Conservation (phyloP, 129 eudicot species). For the Logfia minima region DNA sequence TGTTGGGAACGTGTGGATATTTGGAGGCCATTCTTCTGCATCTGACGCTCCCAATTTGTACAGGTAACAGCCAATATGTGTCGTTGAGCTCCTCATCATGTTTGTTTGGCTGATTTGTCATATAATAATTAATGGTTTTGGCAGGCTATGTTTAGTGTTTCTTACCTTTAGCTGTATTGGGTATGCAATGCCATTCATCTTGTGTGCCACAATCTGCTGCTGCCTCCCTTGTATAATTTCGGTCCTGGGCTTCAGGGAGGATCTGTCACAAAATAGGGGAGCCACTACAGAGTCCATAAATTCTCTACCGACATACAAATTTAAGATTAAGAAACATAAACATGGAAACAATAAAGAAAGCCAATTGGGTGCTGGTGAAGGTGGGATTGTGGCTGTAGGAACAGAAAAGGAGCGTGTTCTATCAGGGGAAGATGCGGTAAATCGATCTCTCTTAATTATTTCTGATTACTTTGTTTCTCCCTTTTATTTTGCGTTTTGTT, state of each 20-base stretch:
- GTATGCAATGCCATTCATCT: constrained; percentile 96
- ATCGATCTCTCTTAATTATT: constrained; percentile 19
- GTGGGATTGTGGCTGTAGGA: constrained; percentile 91
- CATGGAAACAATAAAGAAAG: constrained; percentile 48
- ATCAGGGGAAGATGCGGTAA: constrained; percentile 95
- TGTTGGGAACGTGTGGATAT: constrained; percentile 95
- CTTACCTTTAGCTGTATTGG: constrained; percentile 93
- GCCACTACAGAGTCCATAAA: constrained; percentile 88
- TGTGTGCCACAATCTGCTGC: constrained; percentile 94
- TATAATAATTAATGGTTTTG: neutral
- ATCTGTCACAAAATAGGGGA: constrained; percentile 70
- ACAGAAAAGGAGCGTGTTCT: constrained; percentile 73
- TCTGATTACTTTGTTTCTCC: constrained; percentile 1
- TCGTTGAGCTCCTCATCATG: neutral
- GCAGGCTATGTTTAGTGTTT: constrained; percentile 93
- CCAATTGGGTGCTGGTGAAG: constrained; percentile 49
- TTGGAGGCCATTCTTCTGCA: constrained; percentile 86
- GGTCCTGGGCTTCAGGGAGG: constrained; percentile 82
- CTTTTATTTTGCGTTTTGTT: too few species aligned
- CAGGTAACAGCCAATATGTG: constrained; percentile 44
- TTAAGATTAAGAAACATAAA: constrained; percentile 67
- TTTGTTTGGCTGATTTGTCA: constrained; percentile 10
- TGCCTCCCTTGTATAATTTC: constrained; percentile 96
- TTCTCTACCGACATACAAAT: constrained; percentile 75
- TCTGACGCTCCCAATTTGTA: constrained; percentile 85